A percentile compares a stretch with the other conserved stretches of the same genome.
These are phyloP conservation scores for Heliocybe sulcata DNA, from an alignment of 1,284 basidiomycete genomes.

Conservation along the genomic window DNA sequence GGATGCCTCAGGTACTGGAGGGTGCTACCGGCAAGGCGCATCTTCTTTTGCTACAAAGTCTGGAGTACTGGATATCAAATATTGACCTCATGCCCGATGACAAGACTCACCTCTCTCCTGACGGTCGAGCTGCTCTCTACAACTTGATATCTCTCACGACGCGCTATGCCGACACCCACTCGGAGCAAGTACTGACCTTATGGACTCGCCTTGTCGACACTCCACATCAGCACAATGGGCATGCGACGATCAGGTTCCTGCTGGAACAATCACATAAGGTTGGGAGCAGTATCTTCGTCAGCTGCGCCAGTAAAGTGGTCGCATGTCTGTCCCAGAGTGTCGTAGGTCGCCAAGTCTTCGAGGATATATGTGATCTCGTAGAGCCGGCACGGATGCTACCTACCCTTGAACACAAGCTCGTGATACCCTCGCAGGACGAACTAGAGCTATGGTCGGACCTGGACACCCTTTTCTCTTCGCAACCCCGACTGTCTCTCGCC, in stretches of 20 bases:
- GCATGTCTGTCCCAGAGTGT: slow-evolving; percentile 80
- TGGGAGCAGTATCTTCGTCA: slow-evolving; percentile 72
- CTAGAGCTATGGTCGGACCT: slow-evolving; percentile 70
- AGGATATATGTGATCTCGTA: slow-evolving; percentile 80
- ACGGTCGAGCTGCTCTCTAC: slow-evolving; percentile 67
- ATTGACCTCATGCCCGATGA: slow-evolving; percentile 65
- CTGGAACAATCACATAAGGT: slow-evolving; percentile 86
- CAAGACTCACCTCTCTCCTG: slow-evolving; percentile 45
- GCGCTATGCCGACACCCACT: slow-evolving; percentile 69
- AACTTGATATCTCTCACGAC: slow-evolving; percentile 84
- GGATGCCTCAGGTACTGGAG: slow-evolving; percentile 67
- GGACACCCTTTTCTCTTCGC: slow-evolving; percentile 65
- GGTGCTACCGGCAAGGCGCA: slow-evolving; percentile 34
- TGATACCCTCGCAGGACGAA: slow-evolving; percentile 62
- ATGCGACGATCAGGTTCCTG: slow-evolving; percentile 77
- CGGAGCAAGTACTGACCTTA: slow-evolving; percentile 79
- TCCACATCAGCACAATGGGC: slow-evolving; percentile 68
- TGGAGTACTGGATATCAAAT: slow-evolving; percentile 78
- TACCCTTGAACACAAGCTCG: slow-evolving; percentile 62
- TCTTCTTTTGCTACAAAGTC: slow-evolving; percentile 59
- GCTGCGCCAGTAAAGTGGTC: slow-evolving; percentile 77
- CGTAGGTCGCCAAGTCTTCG: slow-evolving; percentile 70
- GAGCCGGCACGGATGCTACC: slow-evolving; percentile 82
- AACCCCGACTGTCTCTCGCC: slow-evolving; percentile 61
- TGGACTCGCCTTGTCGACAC: slow-evolving; percentile 74